Conservation (phyloP, 176 grass and related monocot species). For the Melocanna baccifera region DNA sequence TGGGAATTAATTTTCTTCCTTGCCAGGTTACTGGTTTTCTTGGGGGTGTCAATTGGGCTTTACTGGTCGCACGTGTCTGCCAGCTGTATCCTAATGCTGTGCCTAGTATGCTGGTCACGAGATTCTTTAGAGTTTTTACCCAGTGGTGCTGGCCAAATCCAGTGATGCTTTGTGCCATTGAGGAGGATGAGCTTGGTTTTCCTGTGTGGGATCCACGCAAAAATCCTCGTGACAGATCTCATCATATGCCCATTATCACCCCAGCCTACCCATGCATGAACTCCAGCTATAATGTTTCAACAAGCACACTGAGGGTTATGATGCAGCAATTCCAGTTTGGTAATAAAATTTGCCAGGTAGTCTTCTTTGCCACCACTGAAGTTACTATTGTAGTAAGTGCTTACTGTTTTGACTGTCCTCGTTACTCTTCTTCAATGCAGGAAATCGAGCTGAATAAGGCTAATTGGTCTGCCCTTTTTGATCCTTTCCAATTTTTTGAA, state of each 20-base stretch:
- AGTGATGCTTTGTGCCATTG: conserved; percentile 87
- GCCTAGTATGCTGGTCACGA: conserved; percentile 88
- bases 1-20: neutral
- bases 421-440: conserved; percentile 38
- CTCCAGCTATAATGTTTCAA: conserved; percentile 95
- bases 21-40: conserved; percentile 90
- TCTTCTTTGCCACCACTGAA: neutral
- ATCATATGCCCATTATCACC: conserved; percentile 98
- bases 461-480: conserved; percentile 72
- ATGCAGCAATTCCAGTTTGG: conserved; percentile 82
- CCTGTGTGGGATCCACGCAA: conserved; percentile 95
- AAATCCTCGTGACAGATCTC: conserved; percentile 70
- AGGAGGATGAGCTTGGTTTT: conserved; percentile 87
- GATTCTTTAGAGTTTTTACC: conserved; percentile 92
- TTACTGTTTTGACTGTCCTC: conserved; percentile 23
- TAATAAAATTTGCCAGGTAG: conserved; percentile 83
- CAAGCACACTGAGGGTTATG: conserved; percentile 92
- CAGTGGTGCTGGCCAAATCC: conserved; percentile 95
- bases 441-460: conserved; percentile 91
- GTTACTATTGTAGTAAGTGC: conserved; percentile 26
- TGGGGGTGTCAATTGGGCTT: conserved; percentile 96
- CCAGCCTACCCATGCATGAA: conserved; percentile 99
- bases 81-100: conserved; percentile 94
- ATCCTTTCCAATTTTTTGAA: conserved; percentile 84
- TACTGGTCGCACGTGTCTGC: conserved; percentile 81